Conservation (phyloP, 2,329 filamentous ascomycete species). For the Geosmithia morbida region DNA sequence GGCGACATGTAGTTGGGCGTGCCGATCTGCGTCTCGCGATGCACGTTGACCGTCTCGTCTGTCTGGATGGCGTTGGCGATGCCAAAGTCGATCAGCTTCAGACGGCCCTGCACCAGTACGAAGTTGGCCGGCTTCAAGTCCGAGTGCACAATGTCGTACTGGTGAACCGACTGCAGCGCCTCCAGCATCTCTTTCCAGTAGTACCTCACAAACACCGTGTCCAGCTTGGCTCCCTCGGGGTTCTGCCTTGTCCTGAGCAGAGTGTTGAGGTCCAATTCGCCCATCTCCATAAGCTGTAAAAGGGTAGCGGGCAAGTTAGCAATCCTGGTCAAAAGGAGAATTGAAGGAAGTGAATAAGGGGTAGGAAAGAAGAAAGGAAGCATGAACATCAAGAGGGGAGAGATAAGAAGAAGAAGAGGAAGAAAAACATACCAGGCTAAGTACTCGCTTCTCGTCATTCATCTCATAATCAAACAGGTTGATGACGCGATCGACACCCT, state of each 20-base stretch:
- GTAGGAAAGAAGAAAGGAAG: too few relatives aligned
- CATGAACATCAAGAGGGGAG: too few relatives aligned
- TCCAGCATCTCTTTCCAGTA: conserved; percentile 99
- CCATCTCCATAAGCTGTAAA: conserved; percentile 81
- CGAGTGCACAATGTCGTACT: conserved; percentile 85
- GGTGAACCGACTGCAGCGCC: conserved; percentile 80
- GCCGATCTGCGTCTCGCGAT: conserved; percentile 87
- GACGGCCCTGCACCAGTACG: conserved; percentile 72
- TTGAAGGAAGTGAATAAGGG: too few relatives aligned
- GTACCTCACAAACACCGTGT: conserved; percentile 84
- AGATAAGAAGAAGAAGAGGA: too few relatives aligned
- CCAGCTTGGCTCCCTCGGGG: conserved; percentile 60
- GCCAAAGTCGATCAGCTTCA: conserved; percentile 97
- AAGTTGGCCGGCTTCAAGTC: conserved; percentile 97
- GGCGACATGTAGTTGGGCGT: conserved; percentile 99
- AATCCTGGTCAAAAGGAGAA: too few relatives aligned
- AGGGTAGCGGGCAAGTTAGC: conserved; percentile 8
- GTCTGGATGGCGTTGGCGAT: conserved; percentile 95
- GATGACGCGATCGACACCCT: conserved; percentile 79
- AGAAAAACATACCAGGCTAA: conserved; percentile 56
- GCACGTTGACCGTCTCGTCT: conserved; percentile 93
- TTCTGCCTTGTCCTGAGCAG: conserved; percentile 64
- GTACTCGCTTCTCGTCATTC: conserved; percentile 78
- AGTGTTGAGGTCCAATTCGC: conserved; percentile 83
- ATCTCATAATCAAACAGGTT: conserved; percentile 85